These are phyloP conservation scores for Hypoxylon sp. DNA, from an alignment of 2,329 filamentous ascomycete genomes.

Conservation along the genomic window DNA sequence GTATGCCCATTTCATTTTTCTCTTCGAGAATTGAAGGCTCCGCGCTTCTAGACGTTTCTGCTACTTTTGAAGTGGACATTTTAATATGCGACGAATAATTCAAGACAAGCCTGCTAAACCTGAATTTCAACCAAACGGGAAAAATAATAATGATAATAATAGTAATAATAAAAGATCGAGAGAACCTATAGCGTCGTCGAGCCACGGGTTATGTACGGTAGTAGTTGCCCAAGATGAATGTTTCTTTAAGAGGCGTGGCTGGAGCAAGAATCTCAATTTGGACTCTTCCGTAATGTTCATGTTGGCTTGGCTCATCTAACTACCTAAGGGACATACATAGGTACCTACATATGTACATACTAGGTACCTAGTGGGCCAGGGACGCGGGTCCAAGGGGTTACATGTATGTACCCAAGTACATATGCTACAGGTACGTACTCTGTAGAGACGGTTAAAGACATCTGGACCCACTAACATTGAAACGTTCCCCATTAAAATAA, in stretches of 20 bases:
- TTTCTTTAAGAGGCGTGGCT: slow-evolving; percentile 17
- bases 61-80: slow-evolving; percentile 39
- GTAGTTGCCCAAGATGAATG: not conserved
- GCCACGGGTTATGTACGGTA: too few species aligned
- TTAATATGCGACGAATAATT: slow-evolving; percentile 1
- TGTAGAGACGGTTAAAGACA: not conserved
- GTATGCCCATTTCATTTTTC: slow-evolving; percentile 47
- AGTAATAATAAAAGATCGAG: not conserved
- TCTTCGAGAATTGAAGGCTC: slow-evolving; percentile 45
- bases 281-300: too few species aligned
- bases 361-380: not conserved
- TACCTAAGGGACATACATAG: too few species aligned
- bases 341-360: too few species aligned
- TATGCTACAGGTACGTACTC: slow-evolving; percentile 24
- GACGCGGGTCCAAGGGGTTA: not conserved
- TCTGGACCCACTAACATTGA: not conserved
- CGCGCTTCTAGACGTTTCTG: slow-evolving; percentile 22
- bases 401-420: too few species aligned
- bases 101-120: not conserved
- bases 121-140: not conserved
- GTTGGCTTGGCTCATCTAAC: slow-evolving; percentile 18
- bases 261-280: slow-evolving; percentile 9
- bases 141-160: too few species aligned
- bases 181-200: slow-evolving; percentile 13
- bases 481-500: slow-evolving; percentile 21